Conservation (phyloP, 352 stramenopile species). For the Phytophthora sp. region DNA sequence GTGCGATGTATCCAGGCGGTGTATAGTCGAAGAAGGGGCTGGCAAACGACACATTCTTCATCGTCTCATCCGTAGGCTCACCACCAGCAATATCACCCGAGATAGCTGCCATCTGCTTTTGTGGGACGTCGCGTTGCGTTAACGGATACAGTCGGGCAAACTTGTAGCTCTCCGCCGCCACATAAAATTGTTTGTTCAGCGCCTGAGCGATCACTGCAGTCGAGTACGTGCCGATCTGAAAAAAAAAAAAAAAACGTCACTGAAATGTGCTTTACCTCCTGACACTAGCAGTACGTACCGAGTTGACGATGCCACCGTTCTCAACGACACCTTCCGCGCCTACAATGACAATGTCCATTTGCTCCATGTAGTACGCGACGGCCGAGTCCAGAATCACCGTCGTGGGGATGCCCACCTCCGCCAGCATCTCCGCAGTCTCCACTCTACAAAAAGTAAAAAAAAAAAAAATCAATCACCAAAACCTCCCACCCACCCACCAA, state of each 20-base stretch:
- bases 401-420: conserved; percentile 91
- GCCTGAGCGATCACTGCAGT: conserved; percentile 95
- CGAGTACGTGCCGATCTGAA: conserved; percentile 94
- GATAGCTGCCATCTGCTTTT: conserved; percentile 67
- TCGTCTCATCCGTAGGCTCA: conserved; percentile 27
- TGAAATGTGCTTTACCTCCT: too few relatives aligned
- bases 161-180: conserved; percentile 98
- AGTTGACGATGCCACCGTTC: conserved; percentile 98
- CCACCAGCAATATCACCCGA: conserved; percentile 35
- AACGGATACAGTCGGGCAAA: conserved; percentile 98
- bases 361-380: conserved; percentile 96
- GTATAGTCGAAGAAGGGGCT: conserved; percentile 97
- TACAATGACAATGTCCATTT: conserved; percentile 95
- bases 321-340: conserved; percentile 97
- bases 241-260: conserved; percentile 1
- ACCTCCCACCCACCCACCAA: conserved; percentile 42
- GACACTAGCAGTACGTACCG: conserved; percentile 71
- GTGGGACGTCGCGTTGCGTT: conserved; percentile 94
- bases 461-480: background rate
- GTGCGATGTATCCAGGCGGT: conserved; percentile 96
- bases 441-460: conserved; percentile 30
- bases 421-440: conserved; percentile 84
- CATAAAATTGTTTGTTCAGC: conserved; percentile 98
- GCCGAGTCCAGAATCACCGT: conserved; percentile 96
- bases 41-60: conserved; percentile 78